Conservation (phyloP, 495 filamentous ascomycete species). For the Talaromyces liani region DNA sequence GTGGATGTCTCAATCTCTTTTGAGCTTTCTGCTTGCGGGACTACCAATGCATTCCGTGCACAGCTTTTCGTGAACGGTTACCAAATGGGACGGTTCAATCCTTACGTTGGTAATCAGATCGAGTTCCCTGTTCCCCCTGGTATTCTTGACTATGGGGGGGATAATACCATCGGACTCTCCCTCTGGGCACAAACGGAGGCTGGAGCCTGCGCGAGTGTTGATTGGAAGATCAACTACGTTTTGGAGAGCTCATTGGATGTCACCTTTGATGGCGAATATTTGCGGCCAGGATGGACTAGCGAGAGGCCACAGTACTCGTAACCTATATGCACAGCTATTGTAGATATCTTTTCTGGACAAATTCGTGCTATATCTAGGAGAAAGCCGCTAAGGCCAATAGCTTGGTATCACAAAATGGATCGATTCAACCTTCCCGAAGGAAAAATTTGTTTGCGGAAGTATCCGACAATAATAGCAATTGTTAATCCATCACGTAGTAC, state of each 20-base stretch:
- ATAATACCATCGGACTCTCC: neutral
- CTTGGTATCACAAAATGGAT: too few species aligned
- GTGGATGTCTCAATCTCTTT: neutral
- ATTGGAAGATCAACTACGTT: neutral
- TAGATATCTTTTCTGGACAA: too few species aligned
- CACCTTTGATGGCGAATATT: neutral
- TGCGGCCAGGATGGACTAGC: neutral
- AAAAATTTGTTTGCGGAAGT: too few species aligned
- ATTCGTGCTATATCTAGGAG: too few species aligned
- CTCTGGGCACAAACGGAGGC: neutral
- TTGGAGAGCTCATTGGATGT: neutral
- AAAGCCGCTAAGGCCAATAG: too few species aligned
- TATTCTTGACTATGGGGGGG: slow-evolving; percentile 36
- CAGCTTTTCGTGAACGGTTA: slow-evolving; percentile 43
- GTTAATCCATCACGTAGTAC: too few species aligned
- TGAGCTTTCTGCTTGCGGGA: slow-evolving; percentile 35
- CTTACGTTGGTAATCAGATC: slow-evolving; percentile 45
- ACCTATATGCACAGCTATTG: too few species aligned
- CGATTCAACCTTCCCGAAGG: too few species aligned
- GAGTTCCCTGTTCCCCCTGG: slow-evolving; percentile 42
- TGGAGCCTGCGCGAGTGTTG: neutral
- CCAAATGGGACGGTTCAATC: slow-evolving; percentile 43
- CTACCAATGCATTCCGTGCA: slow-evolving; percentile 26
- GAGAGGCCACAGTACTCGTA: neutral
- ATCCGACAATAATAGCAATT: too few species aligned